Percentiles rank a stretch among this genome's conserved stretches.
Evolutionary conservation across 352 stramenopile genomes (phyloP).

Genomic region (Pythium coloratum): DNA sequence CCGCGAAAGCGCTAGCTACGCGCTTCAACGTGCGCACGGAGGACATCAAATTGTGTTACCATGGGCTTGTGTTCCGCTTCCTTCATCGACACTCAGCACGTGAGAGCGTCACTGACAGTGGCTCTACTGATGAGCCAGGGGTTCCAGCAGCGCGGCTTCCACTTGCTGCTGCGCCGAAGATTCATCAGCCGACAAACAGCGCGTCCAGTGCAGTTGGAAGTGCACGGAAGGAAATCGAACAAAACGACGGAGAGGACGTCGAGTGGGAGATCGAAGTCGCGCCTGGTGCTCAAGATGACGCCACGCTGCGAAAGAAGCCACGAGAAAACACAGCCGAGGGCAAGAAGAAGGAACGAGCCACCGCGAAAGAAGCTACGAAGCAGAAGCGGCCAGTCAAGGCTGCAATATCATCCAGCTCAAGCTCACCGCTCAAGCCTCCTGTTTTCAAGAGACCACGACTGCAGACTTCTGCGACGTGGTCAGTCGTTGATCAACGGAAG

Average conservation of each 20-base stretch:
- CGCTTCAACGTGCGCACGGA: conserved; percentile 6
- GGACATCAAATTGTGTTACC: not conserved
- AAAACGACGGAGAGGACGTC: not conserved
- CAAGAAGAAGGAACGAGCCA: not conserved
- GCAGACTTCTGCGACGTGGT: not conserved
- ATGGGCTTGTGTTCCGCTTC: not conserved
- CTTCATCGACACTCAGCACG: not conserved
- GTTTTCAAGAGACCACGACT: not conserved
- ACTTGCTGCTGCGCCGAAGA: no score
- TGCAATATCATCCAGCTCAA: not conserved
- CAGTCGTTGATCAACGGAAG: no score
- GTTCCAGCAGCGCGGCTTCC: no score
- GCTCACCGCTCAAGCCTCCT: not conserved
- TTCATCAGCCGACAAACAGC: no score
- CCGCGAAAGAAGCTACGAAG: not conserved
- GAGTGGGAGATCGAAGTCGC: not conserved
- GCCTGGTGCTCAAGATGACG: not conserved
- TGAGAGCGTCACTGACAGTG: not conserved
- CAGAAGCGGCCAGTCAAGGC: not conserved
- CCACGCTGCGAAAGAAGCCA: not conserved
- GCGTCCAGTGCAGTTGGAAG: no score
- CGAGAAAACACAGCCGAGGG: not conserved
- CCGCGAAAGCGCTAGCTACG: not conserved
- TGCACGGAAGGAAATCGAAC: not conserved
- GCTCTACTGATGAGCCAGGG: not conserved